Evolutionary conservation across 768 basidiomycete species (phyloP).

Genomic region (Gymnopilus dilepis): DNA sequence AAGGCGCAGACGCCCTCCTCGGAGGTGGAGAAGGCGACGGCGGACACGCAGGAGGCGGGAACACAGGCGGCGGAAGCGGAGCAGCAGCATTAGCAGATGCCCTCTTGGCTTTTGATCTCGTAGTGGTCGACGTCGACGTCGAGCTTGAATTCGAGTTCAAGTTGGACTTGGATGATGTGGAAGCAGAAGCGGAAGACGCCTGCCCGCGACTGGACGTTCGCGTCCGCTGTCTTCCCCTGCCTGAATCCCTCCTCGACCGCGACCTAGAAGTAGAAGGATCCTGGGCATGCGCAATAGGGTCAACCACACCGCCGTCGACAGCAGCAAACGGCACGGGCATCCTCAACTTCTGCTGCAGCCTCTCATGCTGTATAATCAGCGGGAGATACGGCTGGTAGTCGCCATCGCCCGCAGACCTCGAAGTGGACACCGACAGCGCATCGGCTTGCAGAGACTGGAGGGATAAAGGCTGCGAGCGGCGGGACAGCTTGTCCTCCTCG

Average conservation of each 20-base stretch:
- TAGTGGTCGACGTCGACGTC: neutral
- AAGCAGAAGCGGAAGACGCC: neutral
- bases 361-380: slow-evolving; percentile 31
- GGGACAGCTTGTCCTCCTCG: neutral
- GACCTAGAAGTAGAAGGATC: neutral
- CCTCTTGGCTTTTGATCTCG: no score
- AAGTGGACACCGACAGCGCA: no score
- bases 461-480: neutral
- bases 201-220: neutral
- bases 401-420: slow-evolving; percentile 1
- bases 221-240: neutral
- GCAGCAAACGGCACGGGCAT: slow-evolving; percentile 13
- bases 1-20: neutral
- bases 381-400: slow-evolving; percentile 29
- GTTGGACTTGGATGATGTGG: neutral
- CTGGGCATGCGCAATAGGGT: neutral
- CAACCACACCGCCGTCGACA: neutral
- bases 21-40: neutral
- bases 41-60: neutral
- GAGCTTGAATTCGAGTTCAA: neutral
- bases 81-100: neutral
- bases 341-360: slow-evolving; percentile 21
- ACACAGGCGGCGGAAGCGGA: neutral
- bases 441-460: no score
- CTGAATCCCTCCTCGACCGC: slow-evolving; percentile 11